Evolutionary conservation across 192 early-diverging fungal genomes (phyloP), one percentile per base, ranked within the genome.

Genomic region (Chytriomyces hyalinus): DNA sequence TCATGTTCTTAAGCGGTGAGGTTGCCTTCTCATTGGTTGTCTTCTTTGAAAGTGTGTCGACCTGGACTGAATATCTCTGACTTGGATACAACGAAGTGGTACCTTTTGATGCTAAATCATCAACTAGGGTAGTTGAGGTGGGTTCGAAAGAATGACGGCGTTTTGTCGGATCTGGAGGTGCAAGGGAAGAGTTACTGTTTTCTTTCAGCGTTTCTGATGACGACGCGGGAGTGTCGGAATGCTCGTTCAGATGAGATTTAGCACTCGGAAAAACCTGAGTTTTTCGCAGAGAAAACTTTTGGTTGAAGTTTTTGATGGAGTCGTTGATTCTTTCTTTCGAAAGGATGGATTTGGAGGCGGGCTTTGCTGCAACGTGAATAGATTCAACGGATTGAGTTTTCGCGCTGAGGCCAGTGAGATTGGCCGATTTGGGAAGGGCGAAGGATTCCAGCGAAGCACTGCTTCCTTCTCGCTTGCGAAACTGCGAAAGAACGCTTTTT

Each of bases 121-220:
- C 53, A n/a, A 57, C 5, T n/a, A n/a, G 1, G 13, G 53, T 20
- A 57, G 53, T 20, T 57, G 53, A 57, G 20, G 13, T 20, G 20
- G 53, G 53, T 20, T 57, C 15, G 53, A 57, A 57, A n/a, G 53
- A 57, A 20, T 57, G 53, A 2, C 53, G 53, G 15, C 53, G 53
- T 13, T 57, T 57, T 13, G 20, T n/a, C 20, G 5, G 20, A 2
- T 57, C 53, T n/a, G 53, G 13, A 13, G 20, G 15, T 13, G 13
- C 20, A 13, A 57, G 20, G 13, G 13, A 20, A n/a, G 53, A 57
- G 53, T 20, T 20, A 5, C 53, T 57, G 13, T 57, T 20, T 13
- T 67, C 46, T 67, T 67, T 67, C 11, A 67, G 45, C 49, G 66
- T 67, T 48, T 11, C 44, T 48, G 66, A 11, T 6, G 66, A 67